Conservation (phyloP, 176 grass and related monocot species). For the Raddia guianensis region DNA sequence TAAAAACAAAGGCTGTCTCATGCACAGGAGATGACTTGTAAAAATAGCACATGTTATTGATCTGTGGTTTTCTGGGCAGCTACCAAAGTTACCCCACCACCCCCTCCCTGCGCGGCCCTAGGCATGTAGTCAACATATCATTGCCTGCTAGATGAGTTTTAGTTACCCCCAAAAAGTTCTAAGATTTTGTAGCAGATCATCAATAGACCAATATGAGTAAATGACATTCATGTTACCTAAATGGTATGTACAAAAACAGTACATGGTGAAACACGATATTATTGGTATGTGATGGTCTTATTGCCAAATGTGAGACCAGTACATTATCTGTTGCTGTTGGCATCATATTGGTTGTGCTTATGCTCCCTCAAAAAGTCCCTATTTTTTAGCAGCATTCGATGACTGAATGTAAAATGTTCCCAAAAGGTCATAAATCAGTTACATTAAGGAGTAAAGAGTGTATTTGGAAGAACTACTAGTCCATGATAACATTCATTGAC, state of each 20-base stretch:
- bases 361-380: neutral
- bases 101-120: no score
- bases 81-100: neutral
- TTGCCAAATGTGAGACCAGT: neutral
- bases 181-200: neutral
- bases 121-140: neutral
- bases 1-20: constrained; percentile 23
- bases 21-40: neutral
- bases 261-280: neutral
- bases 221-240: neutral
- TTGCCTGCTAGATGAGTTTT: neutral
- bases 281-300: neutral
- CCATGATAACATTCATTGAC: neutral
- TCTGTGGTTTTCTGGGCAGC: neutral
- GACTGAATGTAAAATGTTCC: neutral
- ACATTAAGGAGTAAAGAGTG: neutral
- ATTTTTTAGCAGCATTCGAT: neutral
- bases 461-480: neutral
- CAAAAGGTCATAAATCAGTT: neutral
- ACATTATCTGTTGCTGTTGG: neutral
- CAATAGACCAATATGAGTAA: neutral
- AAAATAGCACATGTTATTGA: neutral
- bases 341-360: neutral
- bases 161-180: neutral
- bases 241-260: neutral